Base-by-base conservation (phyloP, 2,329 filamentous ascomycete species). In the Trichoderma koningiopsis region DNA sequence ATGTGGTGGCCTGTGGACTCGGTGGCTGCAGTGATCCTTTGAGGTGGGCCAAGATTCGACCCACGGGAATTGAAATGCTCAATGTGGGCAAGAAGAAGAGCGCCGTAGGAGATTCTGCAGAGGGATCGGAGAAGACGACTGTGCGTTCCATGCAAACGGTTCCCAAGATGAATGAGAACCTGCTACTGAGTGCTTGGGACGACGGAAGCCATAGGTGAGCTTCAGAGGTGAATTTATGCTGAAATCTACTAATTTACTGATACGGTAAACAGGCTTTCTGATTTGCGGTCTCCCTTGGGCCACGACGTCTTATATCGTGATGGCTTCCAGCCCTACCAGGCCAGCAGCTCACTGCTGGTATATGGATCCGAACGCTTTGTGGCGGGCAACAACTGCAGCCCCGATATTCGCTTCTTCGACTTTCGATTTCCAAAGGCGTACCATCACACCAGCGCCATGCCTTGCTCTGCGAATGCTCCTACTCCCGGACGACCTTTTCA, bases 121-220 rank as follows among this genome's bases (percentile, higher is more conserved):
- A 33, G 7, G 33, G n/a, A n/a, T 24, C 70, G 72, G 77, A 79
- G n/a, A 80, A 76, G 68, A 79, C 76, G 5, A 83, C 81, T 0
- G 80, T 84, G 13, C 77, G 83, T 40, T 83, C 84, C 0, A 79
- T 88, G 3, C 81, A 85, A 40, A 81, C 84, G 0, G 76, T 87
- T 0, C 75, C 79, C 16, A 75, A 74, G 13, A 78, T 80, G 0
- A 77, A 77, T 24, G 77, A 78, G 1, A 81, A 79, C 27, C 75
- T 86, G 2, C 73, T 87, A 7, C 79, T 88, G 14, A 85, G 81
- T 67, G 81, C 84, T 4, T 88, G 86, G 85, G 81, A 84, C 55
- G 85, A 87, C 66, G 85, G 85, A 10, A 85, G 82, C 0, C 81
- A 83, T 65, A 80, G 83, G 74, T 77, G 70, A 66, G 75, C 58